Evolutionary conservation across 2,329 filamentous ascomycete species (phyloP).

Genomic region (Berkeleyomyces basicola): DNA sequence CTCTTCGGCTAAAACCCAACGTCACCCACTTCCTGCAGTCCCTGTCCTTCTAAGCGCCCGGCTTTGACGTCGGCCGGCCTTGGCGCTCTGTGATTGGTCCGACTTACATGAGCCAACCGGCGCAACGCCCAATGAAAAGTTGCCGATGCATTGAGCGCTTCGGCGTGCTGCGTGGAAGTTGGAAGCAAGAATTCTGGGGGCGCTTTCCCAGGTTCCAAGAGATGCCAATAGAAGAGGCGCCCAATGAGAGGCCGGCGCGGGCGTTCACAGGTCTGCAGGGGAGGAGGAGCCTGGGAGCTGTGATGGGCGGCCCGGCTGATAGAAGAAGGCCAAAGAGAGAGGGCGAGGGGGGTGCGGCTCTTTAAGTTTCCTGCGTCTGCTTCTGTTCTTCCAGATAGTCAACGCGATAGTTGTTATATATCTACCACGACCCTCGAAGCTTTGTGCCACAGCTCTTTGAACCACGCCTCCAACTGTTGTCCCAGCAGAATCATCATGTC

Average conservation of each 20-base stretch:
- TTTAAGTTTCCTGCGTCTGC: background rate
- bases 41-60: background rate
- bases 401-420: background rate
- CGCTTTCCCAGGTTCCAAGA: no score
- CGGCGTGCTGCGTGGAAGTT: no score
- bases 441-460: no score
- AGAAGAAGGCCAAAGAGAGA: background rate
- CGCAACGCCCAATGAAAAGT: background rate
- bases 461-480: background rate
- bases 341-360: background rate
- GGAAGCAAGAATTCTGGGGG: no score
- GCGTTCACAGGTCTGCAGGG: background rate
- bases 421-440: no score
- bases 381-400: background rate
- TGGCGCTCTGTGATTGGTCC: background rate
- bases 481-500: conserved; percentile 1
- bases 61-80: background rate
- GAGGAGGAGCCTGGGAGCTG: background rate
- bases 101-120: background rate
- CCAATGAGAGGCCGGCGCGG: background rate
- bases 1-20: background rate
- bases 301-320: background rate
- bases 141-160: no score
- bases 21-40: background rate
- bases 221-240: background rate